Base-by-base conservation (phyloP, 1,284 basidiomycete species). In the Cryptococcus wingfieldii region DNA sequence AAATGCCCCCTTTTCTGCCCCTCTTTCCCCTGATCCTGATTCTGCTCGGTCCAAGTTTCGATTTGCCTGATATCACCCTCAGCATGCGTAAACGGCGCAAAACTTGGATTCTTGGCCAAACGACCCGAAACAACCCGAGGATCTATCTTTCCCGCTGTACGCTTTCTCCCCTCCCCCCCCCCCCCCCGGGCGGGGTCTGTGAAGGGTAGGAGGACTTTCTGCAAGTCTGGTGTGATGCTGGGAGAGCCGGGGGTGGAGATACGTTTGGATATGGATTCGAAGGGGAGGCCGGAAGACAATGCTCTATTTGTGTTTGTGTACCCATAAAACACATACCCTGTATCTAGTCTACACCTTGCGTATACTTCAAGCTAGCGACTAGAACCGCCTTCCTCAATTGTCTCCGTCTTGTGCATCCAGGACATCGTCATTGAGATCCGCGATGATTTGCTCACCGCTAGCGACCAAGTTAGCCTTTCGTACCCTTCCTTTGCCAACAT, bases 131-230 rank as follows among this genome's bases (percentile, higher is more conserved):
- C 5, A 90, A 71, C 0, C 86, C 82, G 7, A 89, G 78, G 16
- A 90, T 81, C 66, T n/a, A n/a, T 83, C 83, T 76, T 88, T 89
- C 0, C 82, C 83, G 1, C 79, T 58, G 71, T 87, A 90, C 8
- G n/a, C 31, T 49, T 10, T 19, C n/a, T n/a, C n/a, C n/a, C n/a
- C n/a, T n/a, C n/a, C n/a, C n/a, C n/a, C n/a, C n/a, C n/a, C 2
- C n/a, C 8, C 6, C 44, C 44, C 6, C 2, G 82, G 16, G 78
- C 59, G 3, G 65, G 61, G 34, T 77, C 66, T 27, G 89, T 76
- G 47, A 83, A 71, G 5, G 75, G 69, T 42, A 79, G 69, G 37
- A 90, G 76, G 9, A 10, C 31, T 2, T 31, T 31, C 7, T 10
- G 31, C 31, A 31, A 31, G 31, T 31, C 31, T 31, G 31, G 10